These are phyloP conservation scores for Septoria petroselini DNA, from an alignment of 2,329 filamentous ascomycete genomes.

Conservation along the genomic window DNA sequence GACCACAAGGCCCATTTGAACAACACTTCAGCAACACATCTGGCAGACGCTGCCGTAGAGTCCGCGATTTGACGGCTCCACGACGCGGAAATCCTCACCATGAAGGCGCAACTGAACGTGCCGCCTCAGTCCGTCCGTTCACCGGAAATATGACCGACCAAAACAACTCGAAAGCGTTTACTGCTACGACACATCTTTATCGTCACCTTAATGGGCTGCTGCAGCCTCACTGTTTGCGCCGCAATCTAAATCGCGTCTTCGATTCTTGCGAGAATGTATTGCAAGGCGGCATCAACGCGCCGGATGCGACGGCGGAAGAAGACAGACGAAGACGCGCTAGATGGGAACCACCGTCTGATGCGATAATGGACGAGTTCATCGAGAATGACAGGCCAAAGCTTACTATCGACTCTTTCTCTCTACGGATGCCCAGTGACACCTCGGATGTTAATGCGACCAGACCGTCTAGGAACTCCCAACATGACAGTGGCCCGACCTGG, in stretches of 20 bases:
- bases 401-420: constrained; percentile 7
- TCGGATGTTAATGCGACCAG: background rate
- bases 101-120: constrained; percentile 3
- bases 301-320: background rate
- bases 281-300: constrained; percentile 6
- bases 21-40: too few relatives aligned
- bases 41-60: too few relatives aligned
- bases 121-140: background rate
- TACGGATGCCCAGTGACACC: background rate
- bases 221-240: constrained; percentile 29
- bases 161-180: constrained; percentile 6
- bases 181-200: constrained; percentile 11
- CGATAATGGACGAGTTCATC: constrained; percentile 6
- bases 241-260: constrained; percentile 35
- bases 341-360: constrained; percentile 13
- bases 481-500: constrained; percentile 21
- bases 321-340: constrained; percentile 9
- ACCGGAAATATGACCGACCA: constrained; percentile 10
- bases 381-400: background rate
- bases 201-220: constrained; percentile 5
- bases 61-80: too few relatives aligned
- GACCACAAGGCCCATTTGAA: too few relatives aligned
- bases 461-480: background rate
- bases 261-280: constrained; percentile 29
- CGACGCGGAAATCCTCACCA: background rate